A percentile compares a stretch with the other conserved stretches of the same genome.
phyloP scores from a whole-genome alignment of 2,329 filamentous ascomycete genomes.

The Emergomyces pasteurianus region DNA sequence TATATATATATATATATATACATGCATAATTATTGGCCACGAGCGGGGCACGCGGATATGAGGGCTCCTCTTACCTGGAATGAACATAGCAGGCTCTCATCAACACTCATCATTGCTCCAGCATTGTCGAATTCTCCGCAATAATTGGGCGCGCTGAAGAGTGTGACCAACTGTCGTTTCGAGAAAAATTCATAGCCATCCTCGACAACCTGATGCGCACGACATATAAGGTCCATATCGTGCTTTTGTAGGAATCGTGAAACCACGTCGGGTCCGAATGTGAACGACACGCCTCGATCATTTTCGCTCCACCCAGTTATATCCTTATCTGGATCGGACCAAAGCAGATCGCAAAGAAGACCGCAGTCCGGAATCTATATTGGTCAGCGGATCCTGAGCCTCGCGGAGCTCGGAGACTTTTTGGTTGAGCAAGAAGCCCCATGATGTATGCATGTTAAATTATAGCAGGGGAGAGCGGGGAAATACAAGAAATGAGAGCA shows the following conservation, averaged over 20 bases:
- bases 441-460: background rate
- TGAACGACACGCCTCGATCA: conserved; percentile 96
- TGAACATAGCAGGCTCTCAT: conserved; percentile 94
- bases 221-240: conserved; percentile 98
- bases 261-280: conserved; percentile 93
- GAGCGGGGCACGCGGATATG: background rate
- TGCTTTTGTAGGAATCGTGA: conserved; percentile 97
- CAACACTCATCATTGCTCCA: conserved; percentile 99
- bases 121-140: conserved; percentile 99
- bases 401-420: conserved; percentile 14
- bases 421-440: conserved; percentile 2
- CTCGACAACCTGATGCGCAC: conserved; percentile 96
- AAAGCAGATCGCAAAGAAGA: conserved; percentile 90
- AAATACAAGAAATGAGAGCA: conserved; percentile 17
- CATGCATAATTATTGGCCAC: background rate
- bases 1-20: background rate
- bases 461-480: conserved; percentile 6
- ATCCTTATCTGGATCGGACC: conserved; percentile 98
- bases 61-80: conserved; percentile 63
- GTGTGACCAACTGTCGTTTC: conserved; percentile 89
- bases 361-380: conserved; percentile 90
- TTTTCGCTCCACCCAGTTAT: conserved; percentile 99
- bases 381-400: conserved; percentile 31
- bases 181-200: conserved; percentile 99
- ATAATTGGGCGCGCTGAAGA: conserved; percentile 98